Percentiles rank a stretch among this genome's conserved stretches.
Evolutionary conservation across 2,329 filamentous ascomycete genomes (phyloP).

Genomic region (Onygenales sp.): DNA sequence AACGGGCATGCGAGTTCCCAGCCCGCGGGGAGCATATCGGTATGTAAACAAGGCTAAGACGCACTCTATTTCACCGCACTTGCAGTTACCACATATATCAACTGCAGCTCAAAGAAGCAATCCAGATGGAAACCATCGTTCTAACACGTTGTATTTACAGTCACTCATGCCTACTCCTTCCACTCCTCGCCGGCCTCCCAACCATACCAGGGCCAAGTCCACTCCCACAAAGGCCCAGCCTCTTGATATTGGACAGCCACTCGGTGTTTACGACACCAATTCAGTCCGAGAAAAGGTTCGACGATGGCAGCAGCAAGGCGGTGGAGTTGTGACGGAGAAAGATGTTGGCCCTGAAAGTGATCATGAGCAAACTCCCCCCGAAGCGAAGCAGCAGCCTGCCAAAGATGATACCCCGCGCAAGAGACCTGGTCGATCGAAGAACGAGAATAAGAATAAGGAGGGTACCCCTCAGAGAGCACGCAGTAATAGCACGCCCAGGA

Average conservation of each 20-base stretch:
- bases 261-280: conserved; percentile 52
- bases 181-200: conserved; percentile 29
- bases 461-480: conserved; percentile 22
- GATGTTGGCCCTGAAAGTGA: conserved; percentile 52
- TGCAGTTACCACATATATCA: background rate
- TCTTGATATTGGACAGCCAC: conserved; percentile 39
- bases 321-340: conserved; percentile 53
- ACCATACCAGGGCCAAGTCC: conserved; percentile 45
- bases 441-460: conserved; percentile 9
- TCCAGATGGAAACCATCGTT: background rate
- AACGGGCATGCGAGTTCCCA: background rate
- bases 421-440: conserved; percentile 13
- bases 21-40: background rate
- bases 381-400: conserved; percentile 14
- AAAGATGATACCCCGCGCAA: conserved; percentile 17
- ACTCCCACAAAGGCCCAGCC: conserved; percentile 46
- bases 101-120: background rate
- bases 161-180: conserved; percentile 32
- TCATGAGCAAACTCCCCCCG: conserved; percentile 13
- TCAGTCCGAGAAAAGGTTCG: conserved; percentile 71
- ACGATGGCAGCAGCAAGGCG: conserved; percentile 74
- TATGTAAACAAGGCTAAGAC: background rate
- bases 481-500: conserved; percentile 62
- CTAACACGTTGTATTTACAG: conserved; percentile 3
- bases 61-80: background rate